Evolutionary conservation across 2,329 filamentous ascomycete genomes (phyloP).

Genomic region (Chaetomium strumarium): DNA sequence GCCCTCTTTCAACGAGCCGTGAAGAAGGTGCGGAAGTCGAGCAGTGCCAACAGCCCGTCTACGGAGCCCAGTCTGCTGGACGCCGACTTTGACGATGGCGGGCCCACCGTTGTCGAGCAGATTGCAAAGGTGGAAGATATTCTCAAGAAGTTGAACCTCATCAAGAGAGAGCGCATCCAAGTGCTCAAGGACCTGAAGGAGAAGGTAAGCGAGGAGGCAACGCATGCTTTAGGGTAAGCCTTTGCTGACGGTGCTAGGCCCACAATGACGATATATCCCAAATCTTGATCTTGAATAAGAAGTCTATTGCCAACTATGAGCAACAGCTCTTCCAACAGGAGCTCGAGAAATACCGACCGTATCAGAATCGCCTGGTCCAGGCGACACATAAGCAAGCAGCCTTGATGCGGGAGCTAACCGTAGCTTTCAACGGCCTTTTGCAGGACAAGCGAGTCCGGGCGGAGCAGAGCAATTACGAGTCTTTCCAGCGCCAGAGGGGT

Average conservation of each 20-base stretch:
- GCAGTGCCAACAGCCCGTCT: slow-evolving; percentile 55
- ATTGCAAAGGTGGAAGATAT: slow-evolving; percentile 84
- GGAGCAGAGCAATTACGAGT: slow-evolving; percentile 93
- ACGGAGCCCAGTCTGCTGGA: slow-evolving; percentile 79
- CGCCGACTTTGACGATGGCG: slow-evolving; percentile 79
- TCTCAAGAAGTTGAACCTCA: slow-evolving; percentile 80
- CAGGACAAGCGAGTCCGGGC: slow-evolving; percentile 91
- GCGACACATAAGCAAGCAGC: slow-evolving; percentile 93
- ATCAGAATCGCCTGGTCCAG: slow-evolving; percentile 85
- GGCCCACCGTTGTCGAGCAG: slow-evolving; percentile 79
- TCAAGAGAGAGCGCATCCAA: slow-evolving; percentile 87
- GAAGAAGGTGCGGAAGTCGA: slow-evolving; percentile 66
- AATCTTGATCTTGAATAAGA: slow-evolving; percentile 95
- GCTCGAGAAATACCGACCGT: slow-evolving; percentile 92
- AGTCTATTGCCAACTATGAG: slow-evolving; percentile 88
- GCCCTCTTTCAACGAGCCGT: slow-evolving; percentile 83
- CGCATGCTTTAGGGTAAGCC: no score
- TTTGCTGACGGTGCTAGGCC: slow-evolving; percentile 49
- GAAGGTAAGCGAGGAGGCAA: slow-evolving; percentile 56
- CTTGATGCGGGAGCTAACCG: slow-evolving; percentile 89
- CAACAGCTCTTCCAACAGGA: slow-evolving; percentile 89
- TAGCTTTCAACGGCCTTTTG: slow-evolving; percentile 76
- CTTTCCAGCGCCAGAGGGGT: slow-evolving; percentile 74
- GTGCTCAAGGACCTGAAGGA: slow-evolving; percentile 96
- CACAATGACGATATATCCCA: slow-evolving; percentile 97